These are phyloP conservation scores for Leccinum solheimii DNA, from an alignment of 1,284 basidiomycete genomes.

Conservation along the genomic window DNA sequence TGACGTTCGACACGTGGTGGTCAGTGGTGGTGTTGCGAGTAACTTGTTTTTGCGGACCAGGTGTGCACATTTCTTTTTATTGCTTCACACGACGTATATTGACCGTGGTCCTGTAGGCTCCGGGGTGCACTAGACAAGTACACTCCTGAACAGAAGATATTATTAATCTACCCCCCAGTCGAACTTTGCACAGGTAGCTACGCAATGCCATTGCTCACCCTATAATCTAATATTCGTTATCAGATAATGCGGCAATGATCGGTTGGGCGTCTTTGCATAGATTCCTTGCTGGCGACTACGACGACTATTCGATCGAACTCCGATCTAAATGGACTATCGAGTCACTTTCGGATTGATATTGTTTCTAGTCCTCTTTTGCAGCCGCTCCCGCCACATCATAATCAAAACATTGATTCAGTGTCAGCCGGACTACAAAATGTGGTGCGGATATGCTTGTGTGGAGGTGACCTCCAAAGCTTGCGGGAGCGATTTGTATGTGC, in stretches of 20 bases:
- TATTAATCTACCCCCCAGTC: conserved; percentile 68
- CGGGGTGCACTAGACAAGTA: conserved; percentile 38
- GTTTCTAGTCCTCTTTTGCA: background rate
- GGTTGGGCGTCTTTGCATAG: conserved; percentile 86
- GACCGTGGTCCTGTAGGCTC: conserved; percentile 40
- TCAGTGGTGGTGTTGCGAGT: conserved; percentile 90
- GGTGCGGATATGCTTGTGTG: background rate
- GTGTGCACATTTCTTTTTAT: conserved; percentile 41
- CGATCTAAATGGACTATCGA: conserved; percentile 73
- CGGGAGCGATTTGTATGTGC: background rate
- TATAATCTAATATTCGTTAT: background rate
- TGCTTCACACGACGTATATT: background rate
- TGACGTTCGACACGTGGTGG: conserved; percentile 60
- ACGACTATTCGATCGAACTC: conserved; percentile 61
- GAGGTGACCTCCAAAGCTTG: background rate
- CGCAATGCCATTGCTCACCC: background rate
- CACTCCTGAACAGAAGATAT: conserved; percentile 37
- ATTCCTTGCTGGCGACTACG: conserved; percentile 65
- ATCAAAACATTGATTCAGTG: background rate
- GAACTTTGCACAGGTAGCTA: conserved; percentile 76
- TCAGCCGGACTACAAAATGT: background rate
- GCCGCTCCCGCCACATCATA: background rate
- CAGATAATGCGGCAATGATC: conserved; percentile 96
- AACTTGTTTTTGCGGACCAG: conserved; percentile 68
- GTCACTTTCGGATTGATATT: conserved; percentile 30